phyloP scores from a whole-genome alignment of 768 basidiomycete genomes.

The Boletus pseudopeckii region DNA sequence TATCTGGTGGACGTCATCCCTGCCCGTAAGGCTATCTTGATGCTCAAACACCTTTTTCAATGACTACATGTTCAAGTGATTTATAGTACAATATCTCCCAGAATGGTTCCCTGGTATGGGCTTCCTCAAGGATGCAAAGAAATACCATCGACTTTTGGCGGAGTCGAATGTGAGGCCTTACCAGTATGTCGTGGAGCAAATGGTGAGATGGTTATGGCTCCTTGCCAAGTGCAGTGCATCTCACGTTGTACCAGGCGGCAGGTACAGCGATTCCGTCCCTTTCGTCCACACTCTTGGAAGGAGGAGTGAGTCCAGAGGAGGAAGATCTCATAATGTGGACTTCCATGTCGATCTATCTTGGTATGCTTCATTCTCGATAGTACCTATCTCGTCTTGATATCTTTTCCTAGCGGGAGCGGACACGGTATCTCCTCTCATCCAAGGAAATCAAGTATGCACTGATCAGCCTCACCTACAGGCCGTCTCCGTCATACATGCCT shows the following conservation, averaged over 20 bases:
- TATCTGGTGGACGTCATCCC: conserved; percentile 26
- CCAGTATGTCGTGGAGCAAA: conserved; percentile 41
- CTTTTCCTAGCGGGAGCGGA: conserved; percentile 39
- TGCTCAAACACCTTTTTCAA: no score
- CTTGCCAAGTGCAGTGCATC: neutral
- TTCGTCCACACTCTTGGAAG: conserved; percentile 14
- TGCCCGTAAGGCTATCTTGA: conserved; percentile 8
- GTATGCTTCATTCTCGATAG: neutral
- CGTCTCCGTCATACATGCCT: conserved; percentile 15
- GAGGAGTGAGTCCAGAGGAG: conserved; percentile 12
- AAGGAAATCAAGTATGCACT: conserved; percentile 32
- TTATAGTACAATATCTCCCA: conserved; percentile 29
- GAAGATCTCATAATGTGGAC: conserved; percentile 23
- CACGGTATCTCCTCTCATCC: conserved; percentile 36
- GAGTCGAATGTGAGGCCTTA: conserved; percentile 45
- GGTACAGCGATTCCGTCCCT: conserved; percentile 19
- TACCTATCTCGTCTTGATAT: neutral
- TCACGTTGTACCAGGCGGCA: conserved; percentile 13
- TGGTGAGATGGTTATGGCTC: conserved; percentile 32
- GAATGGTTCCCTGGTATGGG: conserved; percentile 36
- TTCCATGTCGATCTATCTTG: conserved; percentile 6
- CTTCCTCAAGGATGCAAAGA: conserved; percentile 32
- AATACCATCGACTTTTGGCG: conserved; percentile 25
- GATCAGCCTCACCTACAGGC: conserved; percentile 1
- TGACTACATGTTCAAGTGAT: neutral